Conservation (phyloP, 2,329 filamentous ascomycete genomes). For the Ascochyta pisi region DNA sequence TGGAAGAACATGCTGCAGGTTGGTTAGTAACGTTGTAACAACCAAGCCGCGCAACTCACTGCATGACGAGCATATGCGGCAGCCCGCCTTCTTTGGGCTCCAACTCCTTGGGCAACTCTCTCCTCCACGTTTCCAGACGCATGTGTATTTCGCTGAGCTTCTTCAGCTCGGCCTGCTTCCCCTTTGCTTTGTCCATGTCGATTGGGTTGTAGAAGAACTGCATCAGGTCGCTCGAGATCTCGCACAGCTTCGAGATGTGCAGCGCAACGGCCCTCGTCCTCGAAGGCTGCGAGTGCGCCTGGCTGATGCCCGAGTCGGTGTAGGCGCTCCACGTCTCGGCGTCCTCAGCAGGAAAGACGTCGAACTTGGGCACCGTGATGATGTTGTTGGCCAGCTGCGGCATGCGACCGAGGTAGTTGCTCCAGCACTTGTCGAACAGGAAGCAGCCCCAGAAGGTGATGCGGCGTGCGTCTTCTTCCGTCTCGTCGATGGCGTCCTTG, state of each 20-base stretch:
- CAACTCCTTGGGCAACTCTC: conserved; percentile 81
- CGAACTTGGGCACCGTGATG: conserved; percentile 85
- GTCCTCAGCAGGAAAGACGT: conserved; percentile 90
- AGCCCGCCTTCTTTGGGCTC: conserved; percentile 89
- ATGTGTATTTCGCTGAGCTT: conserved; percentile 92
- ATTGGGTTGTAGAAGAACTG: conserved; percentile 88
- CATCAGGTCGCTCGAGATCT: conserved; percentile 91
- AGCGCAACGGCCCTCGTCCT: conserved; percentile 75
- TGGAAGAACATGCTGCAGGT: conserved; percentile 90
- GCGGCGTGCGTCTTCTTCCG: conserved; percentile 85
- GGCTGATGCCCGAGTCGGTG: conserved; percentile 79
- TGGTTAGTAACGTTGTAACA: conserved; percentile 26
- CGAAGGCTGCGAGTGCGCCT: conserved; percentile 77
- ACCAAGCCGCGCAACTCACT: conserved; percentile 67
- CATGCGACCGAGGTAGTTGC: conserved; percentile 90
- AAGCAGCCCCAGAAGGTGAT: conserved; percentile 99
- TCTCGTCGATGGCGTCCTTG: conserved; percentile 69
- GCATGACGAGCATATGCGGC: conserved; percentile 81
- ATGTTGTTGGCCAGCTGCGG: conserved; percentile 83
- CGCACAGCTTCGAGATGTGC: conserved; percentile 82
- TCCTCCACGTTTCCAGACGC: conserved; percentile 87
- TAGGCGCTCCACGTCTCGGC: conserved; percentile 86
- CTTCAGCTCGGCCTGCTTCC: conserved; percentile 86
- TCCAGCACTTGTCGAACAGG: conserved; percentile 99
- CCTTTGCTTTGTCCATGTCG: conserved; percentile 65